A percentile compares a stretch with the other conserved stretches of the same genome.
Evolutionary conservation across 129 eudicot genomes (phyloP).

Genomic region (Saussurea involucrata): DNA sequence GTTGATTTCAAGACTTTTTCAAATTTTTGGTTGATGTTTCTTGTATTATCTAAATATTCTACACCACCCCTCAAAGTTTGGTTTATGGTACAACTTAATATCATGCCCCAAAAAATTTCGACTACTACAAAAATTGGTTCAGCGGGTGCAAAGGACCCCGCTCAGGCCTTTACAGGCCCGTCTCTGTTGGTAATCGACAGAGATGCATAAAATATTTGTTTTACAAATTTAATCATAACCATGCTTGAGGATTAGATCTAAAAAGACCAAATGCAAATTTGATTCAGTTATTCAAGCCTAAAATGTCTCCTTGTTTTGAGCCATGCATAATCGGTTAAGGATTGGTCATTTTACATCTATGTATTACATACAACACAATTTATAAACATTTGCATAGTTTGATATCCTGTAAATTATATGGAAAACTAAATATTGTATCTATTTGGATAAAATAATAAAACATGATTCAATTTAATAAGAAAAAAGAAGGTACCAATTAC

Average conservation of each 20-base stretch:
- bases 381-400: no score
- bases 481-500: neutral
- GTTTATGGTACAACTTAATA: neutral
- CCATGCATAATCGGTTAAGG: neutral
- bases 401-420: neutral
- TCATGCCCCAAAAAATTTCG: neutral
- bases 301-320: neutral
- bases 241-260: neutral
- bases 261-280: neutral
- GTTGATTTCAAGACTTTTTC: neutral
- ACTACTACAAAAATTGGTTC: neutral
- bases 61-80: neutral
- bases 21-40: neutral
- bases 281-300: neutral
- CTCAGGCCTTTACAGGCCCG: neutral
- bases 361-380: no score
- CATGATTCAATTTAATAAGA: no score
- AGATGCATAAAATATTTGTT: neutral
- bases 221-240: neutral
- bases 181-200: neutral
- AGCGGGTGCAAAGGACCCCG: neutral
- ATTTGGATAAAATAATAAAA: no score
- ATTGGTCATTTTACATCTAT: no score
- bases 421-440: neutral
- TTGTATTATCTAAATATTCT: neutral